These are phyloP conservation scores for Spirogloea muscicola DNA, from an alignment of 139 green algal genomes.

Conservation along the genomic window DNA sequence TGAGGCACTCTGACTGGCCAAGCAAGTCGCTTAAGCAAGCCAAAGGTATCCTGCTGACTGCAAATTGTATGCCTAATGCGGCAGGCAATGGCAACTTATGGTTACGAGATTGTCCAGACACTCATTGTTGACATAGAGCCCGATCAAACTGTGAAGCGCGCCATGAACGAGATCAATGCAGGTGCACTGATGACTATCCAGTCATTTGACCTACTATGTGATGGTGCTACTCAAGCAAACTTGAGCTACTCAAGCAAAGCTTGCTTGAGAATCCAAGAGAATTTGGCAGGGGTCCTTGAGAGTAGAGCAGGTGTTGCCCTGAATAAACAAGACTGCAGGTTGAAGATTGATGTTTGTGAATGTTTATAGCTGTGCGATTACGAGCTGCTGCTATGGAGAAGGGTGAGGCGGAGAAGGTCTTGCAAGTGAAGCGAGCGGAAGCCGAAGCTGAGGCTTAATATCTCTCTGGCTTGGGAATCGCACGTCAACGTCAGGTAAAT, in stretches of 20 bases:
- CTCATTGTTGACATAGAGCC: constrained; percentile 64
- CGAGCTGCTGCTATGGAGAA: constrained; percentile 70
- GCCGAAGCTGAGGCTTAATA: constrained; percentile 93
- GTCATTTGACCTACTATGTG: no score
- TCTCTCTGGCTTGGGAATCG: constrained; percentile 67
- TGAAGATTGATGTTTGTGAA: background rate
- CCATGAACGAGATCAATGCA: constrained; percentile 89
- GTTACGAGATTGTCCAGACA: constrained; percentile 80
- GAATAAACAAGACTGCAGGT: background rate
- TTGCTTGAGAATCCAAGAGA: background rate
- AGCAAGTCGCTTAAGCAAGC: no score
- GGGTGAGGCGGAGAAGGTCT: constrained; percentile 78
- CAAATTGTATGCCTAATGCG: no score
- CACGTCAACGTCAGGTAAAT: constrained; percentile 56
- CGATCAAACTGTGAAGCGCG: constrained; percentile 52
- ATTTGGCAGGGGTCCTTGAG: background rate
- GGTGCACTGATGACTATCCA: background rate
- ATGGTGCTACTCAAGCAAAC: background rate
- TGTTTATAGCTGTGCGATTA: constrained; percentile 46
- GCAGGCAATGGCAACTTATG: constrained; percentile 75
- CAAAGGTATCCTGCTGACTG: no score
- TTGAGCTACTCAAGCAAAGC: background rate
- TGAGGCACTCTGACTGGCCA: no score
- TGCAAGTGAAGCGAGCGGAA: constrained; percentile 77
- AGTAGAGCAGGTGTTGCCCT: background rate